Conservation (phyloP, 2,329 filamentous ascomycete species). For the Penicillium sp. region DNA sequence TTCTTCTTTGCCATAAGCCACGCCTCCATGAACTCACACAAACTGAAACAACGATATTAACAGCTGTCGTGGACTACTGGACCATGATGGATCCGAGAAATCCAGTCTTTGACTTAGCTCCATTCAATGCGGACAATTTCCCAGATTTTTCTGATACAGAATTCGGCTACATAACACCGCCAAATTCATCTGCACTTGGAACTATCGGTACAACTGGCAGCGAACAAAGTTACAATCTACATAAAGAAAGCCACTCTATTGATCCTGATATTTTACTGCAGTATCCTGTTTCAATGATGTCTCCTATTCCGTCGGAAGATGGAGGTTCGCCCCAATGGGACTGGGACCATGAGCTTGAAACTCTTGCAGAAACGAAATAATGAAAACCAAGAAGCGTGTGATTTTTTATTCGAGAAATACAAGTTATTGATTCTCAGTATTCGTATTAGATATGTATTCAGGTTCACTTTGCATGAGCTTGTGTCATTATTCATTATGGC, state of each 20-base stretch:
- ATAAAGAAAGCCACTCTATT: slow-evolving; percentile 1
- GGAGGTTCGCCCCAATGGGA: slow-evolving; percentile 15
- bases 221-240: background rate
- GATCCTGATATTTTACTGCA: slow-evolving; percentile 18
- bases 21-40: slow-evolving; percentile 18
- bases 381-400: background rate
- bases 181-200: slow-evolving; percentile 1
- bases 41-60: slow-evolving; percentile 18
- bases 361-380: background rate
- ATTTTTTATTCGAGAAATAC: too few species aligned
- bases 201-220: background rate
- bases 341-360: slow-evolving; percentile 19
- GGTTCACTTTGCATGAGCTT: background rate
- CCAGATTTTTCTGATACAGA: slow-evolving; percentile 2
- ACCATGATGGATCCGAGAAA: slow-evolving; percentile 27
- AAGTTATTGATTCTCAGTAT: too few species aligned
- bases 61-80: slow-evolving; percentile 24
- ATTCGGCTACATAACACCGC: slow-evolving; percentile 13
- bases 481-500: background rate
- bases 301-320: slow-evolving; percentile 16
- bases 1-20: slow-evolving; percentile 18
- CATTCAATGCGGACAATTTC: slow-evolving; percentile 4
- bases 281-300: slow-evolving; percentile 16
- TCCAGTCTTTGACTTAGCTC: slow-evolving; percentile 15
- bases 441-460: too few species aligned